Percentiles rank a stretch among this genome's conserved stretches.
Evolutionary conservation across 306 rosid genomes (phyloP).

Genomic region (Cicer judaicum): DNA sequence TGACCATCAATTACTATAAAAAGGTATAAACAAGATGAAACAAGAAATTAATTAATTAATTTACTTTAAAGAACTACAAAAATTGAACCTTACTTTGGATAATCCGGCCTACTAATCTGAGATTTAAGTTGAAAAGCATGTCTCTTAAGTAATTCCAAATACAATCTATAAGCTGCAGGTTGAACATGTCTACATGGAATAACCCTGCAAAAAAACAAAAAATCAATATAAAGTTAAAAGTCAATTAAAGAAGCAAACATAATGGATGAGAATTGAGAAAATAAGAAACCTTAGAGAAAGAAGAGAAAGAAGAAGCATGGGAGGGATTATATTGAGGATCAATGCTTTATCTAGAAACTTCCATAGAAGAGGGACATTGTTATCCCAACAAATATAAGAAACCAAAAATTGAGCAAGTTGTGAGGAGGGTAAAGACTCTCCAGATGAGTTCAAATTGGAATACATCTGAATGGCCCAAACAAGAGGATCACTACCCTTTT

Average conservation of each 20-base stretch:
- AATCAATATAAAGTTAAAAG: neutral
- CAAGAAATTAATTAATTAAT: neutral
- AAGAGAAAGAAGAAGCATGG: constrained; percentile 82
- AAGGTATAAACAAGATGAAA: constrained; percentile 14
- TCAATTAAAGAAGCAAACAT: neutral
- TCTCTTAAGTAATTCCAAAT: constrained; percentile 79
- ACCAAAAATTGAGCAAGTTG: constrained; percentile 78
- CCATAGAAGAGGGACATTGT: constrained; percentile 88
- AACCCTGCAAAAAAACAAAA: constrained; percentile 63
- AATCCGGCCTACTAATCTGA: constrained; percentile 68
- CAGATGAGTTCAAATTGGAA: constrained; percentile 72
- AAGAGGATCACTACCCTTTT: constrained; percentile 79
- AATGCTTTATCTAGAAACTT: constrained; percentile 92
- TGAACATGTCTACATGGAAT: constrained; percentile 75
- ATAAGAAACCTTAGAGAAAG: constrained; percentile 70
- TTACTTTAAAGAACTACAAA: neutral
- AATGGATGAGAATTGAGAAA: constrained; percentile 10
- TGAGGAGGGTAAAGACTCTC: constrained; percentile 75
- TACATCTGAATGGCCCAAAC: constrained; percentile 82
- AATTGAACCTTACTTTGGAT: constrained; percentile 61
- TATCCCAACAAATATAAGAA: constrained; percentile 90
- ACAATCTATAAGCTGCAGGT: constrained; percentile 86
- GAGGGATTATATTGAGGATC: constrained; percentile 71
- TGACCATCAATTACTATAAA: neutral
- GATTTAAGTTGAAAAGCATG: constrained; percentile 77